Conservation (phyloP, 257 asterid species). For the Solanum tarijense region DNA sequence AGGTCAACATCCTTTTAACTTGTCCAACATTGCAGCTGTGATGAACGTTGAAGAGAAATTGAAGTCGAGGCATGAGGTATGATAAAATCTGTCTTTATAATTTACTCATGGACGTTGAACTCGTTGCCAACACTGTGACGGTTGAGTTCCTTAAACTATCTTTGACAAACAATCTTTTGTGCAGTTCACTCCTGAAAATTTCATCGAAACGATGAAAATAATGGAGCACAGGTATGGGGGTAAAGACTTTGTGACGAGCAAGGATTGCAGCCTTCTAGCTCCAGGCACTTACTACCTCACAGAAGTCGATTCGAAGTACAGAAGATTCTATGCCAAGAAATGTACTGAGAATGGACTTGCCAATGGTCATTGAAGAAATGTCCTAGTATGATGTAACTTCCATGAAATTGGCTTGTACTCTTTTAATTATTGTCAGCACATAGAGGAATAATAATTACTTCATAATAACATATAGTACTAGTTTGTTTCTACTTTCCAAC, state of each 20-base stretch:
- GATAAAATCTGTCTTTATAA: neutral
- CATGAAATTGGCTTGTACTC: conserved; percentile 10
- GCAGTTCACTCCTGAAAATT: conserved; percentile 83
- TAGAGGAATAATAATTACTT: conserved; percentile 9
- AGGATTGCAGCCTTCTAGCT: conserved; percentile 78
- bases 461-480: neutral
- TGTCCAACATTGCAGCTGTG: conserved; percentile 61
- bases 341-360: conserved; percentile 48
- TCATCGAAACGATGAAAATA: conserved; percentile 67
- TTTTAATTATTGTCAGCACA: conserved; percentile 14
- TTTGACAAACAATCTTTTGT: neutral
- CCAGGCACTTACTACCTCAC: conserved; percentile 84
- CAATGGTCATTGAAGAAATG: conserved; percentile 57
- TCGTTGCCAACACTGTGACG: neutral
- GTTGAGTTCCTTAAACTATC: neutral
- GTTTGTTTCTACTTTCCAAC: neutral
- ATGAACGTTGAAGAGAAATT: conserved; percentile 72
- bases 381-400: neutral
- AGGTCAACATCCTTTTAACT: conserved; percentile 77
- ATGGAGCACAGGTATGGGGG: conserved; percentile 99
- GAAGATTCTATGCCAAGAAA: conserved; percentile 79
- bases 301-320: conserved; percentile 91
- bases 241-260: conserved; percentile 73
- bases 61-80: conserved; percentile 86
- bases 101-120: neutral